Conservation (phyloP, 331 rosid genomes). For the Malus hybrid region DNA sequence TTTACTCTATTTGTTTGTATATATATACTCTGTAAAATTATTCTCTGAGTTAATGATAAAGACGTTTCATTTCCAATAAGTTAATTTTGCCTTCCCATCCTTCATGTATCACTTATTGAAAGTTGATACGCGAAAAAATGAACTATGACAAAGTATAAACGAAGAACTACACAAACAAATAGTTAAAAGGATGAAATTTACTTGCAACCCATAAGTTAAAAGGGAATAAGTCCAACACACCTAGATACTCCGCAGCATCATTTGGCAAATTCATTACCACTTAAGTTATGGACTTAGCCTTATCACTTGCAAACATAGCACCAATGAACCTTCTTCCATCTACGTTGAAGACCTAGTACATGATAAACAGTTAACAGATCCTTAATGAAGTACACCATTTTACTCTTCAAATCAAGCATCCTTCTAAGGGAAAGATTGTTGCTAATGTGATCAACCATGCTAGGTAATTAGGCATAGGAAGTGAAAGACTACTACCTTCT, state of each 20-base stretch:
- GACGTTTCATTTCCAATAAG: neutral
- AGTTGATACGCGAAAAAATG: neutral
- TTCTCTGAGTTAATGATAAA: too few species aligned
- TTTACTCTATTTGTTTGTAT: too few species aligned
- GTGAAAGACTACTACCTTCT: neutral
- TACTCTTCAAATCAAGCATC: neutral
- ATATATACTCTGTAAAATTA: too few species aligned
- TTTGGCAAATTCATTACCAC: conserved; percentile 96
- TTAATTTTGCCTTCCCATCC: neutral
- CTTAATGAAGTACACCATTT: conserved; percentile 2
- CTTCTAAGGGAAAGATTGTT: neutral
- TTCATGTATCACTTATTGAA: neutral
- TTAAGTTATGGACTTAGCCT: conserved; percentile 71
- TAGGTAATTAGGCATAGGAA: neutral
- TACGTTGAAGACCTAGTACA: conserved; percentile 73
- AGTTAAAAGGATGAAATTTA: neutral
- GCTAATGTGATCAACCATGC: neutral
- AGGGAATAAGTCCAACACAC: conserved; percentile 27
- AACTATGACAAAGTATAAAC: neutral
- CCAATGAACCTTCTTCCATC: conserved; percentile 91
- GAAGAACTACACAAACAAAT: neutral
- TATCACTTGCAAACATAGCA: conserved; percentile 67
- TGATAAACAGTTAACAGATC: conserved; percentile 10
- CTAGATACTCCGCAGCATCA: conserved; percentile 83
- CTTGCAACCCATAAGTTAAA: neutral